Evolutionary conservation across 2,329 filamentous ascomycete species (phyloP).

Genomic region (Colletotrichum graminicola): DNA sequence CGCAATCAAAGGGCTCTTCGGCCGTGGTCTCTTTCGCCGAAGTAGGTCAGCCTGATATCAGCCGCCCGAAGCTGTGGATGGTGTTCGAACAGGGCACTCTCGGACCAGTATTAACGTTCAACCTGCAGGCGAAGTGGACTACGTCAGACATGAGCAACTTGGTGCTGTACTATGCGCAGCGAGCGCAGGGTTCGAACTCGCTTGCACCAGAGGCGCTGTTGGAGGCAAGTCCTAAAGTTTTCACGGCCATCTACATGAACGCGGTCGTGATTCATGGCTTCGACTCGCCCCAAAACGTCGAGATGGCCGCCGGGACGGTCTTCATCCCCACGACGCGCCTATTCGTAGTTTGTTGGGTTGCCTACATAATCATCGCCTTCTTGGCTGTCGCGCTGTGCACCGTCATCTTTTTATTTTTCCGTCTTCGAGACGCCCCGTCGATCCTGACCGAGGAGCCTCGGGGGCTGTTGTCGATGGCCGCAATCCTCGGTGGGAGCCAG

Average conservation of each 20-base stretch:
- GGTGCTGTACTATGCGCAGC: constrained; percentile 12
- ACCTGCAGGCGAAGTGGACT: constrained; percentile 11
- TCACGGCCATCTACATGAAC: constrained; percentile 13
- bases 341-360: constrained; percentile 17
- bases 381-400: neutral
- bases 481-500: constrained; percentile 7
- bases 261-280: constrained; percentile 13
- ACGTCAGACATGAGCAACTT: constrained; percentile 18
- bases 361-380: constrained; percentile 4
- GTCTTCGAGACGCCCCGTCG: neutral
- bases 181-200: neutral
- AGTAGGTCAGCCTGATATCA: neutral
- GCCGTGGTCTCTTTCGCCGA: constrained; percentile 1
- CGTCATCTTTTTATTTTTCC: constrained; percentile 10
- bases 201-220: neutral
- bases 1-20: neutral
- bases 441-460: constrained; percentile 11
- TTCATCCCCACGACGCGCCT: constrained; percentile 14
- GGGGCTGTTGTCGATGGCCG: constrained; percentile 18
- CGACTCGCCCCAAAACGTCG: neutral
- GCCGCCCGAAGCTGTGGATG: constrained; percentile 11
- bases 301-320: neutral
- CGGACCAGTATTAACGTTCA: constrained; percentile 1
- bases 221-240: neutral
- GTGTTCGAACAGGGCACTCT: constrained; percentile 20